Conservation (phyloP, 257 asterid species). For the Apocynum venetum region DNA sequence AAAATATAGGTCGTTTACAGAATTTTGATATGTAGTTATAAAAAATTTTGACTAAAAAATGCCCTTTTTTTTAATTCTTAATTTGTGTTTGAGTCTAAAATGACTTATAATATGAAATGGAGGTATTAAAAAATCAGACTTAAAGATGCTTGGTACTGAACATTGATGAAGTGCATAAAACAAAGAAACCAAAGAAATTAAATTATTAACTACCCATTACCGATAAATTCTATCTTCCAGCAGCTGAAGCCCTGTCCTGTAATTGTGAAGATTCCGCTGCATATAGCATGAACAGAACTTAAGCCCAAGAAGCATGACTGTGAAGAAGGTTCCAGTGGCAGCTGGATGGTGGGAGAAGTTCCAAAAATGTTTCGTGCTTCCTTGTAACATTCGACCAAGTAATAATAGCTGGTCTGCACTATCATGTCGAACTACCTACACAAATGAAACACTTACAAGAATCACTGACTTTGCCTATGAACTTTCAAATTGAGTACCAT, state of each 20-base stretch:
- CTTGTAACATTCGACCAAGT: conserved; percentile 94
- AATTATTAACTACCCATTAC: conserved; percentile 30
- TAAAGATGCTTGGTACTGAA: not conserved
- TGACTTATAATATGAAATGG: too few relatives aligned
- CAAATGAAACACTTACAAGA: conserved; percentile 12
- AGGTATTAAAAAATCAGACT: not conserved
- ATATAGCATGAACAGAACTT: conserved; percentile 83
- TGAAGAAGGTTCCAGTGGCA: conserved; percentile 93
- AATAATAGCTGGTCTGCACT: conserved; percentile 91
- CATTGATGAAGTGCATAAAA: not conserved
- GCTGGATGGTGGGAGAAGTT: conserved; percentile 90
- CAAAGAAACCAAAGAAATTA: not conserved
- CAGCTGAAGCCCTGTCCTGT: conserved; percentile 87
- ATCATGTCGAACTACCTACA: conserved; percentile 88
- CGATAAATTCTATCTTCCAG: conserved; percentile 95
- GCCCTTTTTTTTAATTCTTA: too few relatives aligned
- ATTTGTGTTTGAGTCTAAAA: not conserved
- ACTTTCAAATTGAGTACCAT: conserved; percentile 4
- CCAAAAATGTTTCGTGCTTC: conserved; percentile 81
- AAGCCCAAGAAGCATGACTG: conserved; percentile 91
- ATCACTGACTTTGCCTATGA: not conserved
- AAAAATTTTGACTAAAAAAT: not conserved
- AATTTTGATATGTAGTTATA: not conserved
- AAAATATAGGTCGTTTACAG: not conserved
- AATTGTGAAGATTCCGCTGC: conserved; percentile 79